Base-by-base conservation (phyloP, 2,329 filamentous ascomycete genomes). In the Sporothrix pseudoabietina region DNA sequence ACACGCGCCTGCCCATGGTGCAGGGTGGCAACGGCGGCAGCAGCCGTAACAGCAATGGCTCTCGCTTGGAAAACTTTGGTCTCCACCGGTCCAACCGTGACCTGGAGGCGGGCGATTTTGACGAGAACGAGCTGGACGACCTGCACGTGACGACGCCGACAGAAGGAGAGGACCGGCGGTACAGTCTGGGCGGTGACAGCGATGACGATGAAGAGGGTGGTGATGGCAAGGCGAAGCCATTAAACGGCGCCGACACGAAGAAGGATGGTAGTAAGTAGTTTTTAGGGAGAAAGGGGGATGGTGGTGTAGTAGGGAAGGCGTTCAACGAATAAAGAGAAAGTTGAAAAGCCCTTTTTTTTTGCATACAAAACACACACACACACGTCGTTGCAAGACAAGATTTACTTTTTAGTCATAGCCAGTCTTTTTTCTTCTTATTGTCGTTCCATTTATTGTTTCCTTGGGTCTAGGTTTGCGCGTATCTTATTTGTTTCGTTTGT, bases 111-210 rank as follows among this genome's bases (percentile, higher is more conserved):
- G 87, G 85, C 2, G 89, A 90, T 77, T 91, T 91, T 77, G 89
- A 91, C 76, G 90, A 91, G 82, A 88, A 85, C 76, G 88, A 90
- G 79, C 80, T 91, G 59, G 89, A 91, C 74, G 88, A 90, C 75
- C 80, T 91, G 54, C 87, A 89, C 75, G 81, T 85, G 44, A 79
- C 82, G 52, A 86, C 85, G 30, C 86, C 87, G 0, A 82, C 80
- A 19, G 81, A 81, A 39, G 81, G 81, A 39, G 80, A 80, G 32
- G 82, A 83, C 59, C 83, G 85, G 73, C 84, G 84, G 76, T 91
- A 91, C 78, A 86, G 85, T 73, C 81, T 90, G 9, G 89, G 87
- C 22, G 87, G 83, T 22, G 87, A 84, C 70, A 89, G 87, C 77
- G 87, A 89, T 71, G 87, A 87, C n/a, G 87, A 87, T 10, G 86